These are phyloP conservation scores for Lepidium africanum DNA, from an alignment of 345 rosid genomes.

Conservation along the genomic window DNA sequence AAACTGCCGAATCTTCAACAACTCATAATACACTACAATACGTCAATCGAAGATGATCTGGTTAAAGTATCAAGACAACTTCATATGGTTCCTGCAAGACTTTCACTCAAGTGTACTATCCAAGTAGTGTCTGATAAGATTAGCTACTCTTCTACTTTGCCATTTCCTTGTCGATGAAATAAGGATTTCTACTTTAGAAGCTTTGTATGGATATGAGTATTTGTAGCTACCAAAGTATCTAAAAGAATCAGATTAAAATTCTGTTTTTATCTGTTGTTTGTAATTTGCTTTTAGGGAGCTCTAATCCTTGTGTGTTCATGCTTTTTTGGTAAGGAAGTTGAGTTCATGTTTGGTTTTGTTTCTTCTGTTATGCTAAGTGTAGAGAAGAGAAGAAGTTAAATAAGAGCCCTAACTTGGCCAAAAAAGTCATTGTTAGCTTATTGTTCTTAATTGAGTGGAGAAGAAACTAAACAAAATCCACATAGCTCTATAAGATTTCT, in stretches of 20 bases:
- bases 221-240: background rate
- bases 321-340: background rate
- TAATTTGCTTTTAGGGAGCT: background rate
- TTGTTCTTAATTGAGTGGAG: background rate
- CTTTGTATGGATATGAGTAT: background rate
- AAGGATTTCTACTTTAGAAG: background rate
- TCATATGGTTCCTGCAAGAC: background rate
- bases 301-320: background rate
- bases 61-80: conserved; percentile 1
- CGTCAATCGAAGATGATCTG: background rate
- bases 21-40: background rate
- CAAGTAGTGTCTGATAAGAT: conserved; percentile 13
- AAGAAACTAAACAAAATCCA: background rate
- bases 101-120: conserved; percentile 14
- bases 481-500: background rate
- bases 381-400: background rate
- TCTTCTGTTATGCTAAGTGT: background rate
- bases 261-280: background rate
- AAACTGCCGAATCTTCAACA: conserved; percentile 13
- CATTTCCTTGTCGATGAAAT: background rate
- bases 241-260: background rate
- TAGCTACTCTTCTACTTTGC: background rate
- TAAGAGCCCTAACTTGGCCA: background rate
- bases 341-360: background rate
- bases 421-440: background rate